Base-by-base conservation (phyloP, 352 stramenopile genomes). In the Thalassiosira hispida region DNA sequence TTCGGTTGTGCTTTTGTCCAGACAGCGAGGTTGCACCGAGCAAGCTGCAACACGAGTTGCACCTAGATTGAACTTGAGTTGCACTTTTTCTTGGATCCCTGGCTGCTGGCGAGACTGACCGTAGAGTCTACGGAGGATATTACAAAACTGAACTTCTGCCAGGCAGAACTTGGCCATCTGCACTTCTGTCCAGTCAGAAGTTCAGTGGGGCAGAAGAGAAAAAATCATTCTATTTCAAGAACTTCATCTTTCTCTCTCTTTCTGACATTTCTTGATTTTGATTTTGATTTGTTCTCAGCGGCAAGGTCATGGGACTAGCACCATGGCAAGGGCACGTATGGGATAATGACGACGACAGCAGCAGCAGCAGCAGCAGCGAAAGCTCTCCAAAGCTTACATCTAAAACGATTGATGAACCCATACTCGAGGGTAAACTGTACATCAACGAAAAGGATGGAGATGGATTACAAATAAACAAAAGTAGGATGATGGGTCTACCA, bases 251-350 rank as follows among this genome's bases (percentile, higher is more conserved):
- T 70, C 14, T 49, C 12, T 64, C 25, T 44, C n/a, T 64, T 44
- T 64, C 7, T 44, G 29, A 38, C 25, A 40, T 44, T 8, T 27
- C 52, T 61, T 22, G 25, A 14, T 40, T 14, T 18, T 51, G 14
- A 14, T 51, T 51, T 14, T 18, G 20, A 14, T 8, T 29, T 27
- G 22, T 23, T 20, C 25, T 40, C 33, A 65, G 56, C 65, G 86
- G 89, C 14, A 96, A 95, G 68, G 86, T 95, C 8, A 95, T 95
- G 91, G 92, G 91, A 44, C 62, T 96, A 11, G 88, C 90, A 49
- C 90, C 92, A 12, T 96, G 87, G 90, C 81, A 78, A 11, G 73
- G 61, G 29, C 53, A 86, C 60, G 57, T 59, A 0, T 86, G 78
- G 79, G 74, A 81, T 49, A 60, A 59, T 14, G 46, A 71, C 25